Base-by-base conservation (phyloP, 2,329 filamentous ascomycete genomes). In the Trichoderma breve region DNA sequence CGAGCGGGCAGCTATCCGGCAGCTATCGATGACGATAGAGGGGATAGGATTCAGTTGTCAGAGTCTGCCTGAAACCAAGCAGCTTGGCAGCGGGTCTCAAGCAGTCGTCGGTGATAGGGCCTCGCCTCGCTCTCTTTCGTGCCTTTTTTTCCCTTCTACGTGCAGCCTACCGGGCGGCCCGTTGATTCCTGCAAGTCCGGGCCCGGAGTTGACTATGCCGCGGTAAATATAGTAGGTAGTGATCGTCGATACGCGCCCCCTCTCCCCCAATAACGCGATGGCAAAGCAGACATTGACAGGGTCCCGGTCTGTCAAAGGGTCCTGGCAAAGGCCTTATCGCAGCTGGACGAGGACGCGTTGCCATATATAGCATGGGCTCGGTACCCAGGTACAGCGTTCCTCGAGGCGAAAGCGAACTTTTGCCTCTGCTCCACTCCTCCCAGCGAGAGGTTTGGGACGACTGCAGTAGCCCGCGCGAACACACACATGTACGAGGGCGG, bases 161-260 rank as follows among this genome's bases (percentile, higher is more conserved):
- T 55, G 53, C 65, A 60, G 36, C 53, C 53, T 68, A 58, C 65
- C 53, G 51, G 53, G 14, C 51, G 51, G 34, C 15, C 64, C 64
- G 64, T 58, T 34, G 51, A 67, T 58, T 58, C 64, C 51, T 58
- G 26, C 14, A 51, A 67, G 64, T 58, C 51, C 24, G 51, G 51
- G 32, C 32, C 65, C 65, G 65, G 32, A 30, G 26, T 60, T 60
- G 65, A 15, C 65, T 34, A 47, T 26, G 32, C 24, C 53, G n/a
- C 53, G 18, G 53, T 39, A 66, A 15, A 39, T 68, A 57, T 60
- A 55, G 34, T 36, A 61, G 66, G 66, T 12, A 61, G 57, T 51
- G 66, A 69, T 69, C 66, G 66, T 69, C 66, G 66, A 69, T 69
- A 51, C 39, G 66, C 57, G 55, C 39, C 66, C 57, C 57, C 39